Conservation (phyloP, 1,139 yeast species). For the Wickerhamomyces sp. region DNA sequence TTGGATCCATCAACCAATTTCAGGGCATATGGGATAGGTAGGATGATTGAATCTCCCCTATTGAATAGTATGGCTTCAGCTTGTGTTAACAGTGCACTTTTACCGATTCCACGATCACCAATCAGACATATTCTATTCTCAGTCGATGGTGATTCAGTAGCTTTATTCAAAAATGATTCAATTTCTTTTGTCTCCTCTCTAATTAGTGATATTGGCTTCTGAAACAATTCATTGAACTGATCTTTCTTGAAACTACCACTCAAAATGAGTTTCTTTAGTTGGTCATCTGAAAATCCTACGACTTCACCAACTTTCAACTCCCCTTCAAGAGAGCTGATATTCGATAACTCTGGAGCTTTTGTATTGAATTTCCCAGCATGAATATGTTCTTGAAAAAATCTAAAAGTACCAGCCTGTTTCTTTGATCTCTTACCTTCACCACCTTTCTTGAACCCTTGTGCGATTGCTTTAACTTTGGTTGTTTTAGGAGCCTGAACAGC, state of each 20-base stretch:
- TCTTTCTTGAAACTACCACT: constrained; percentile 54
- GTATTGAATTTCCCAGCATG: constrained; percentile 10
- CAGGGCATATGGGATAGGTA: constrained; percentile 65
- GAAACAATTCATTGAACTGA: constrained; percentile 61
- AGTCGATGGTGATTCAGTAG: constrained; percentile 26
- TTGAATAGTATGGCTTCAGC: constrained; percentile 55
- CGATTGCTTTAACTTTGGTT: constrained; percentile 10
- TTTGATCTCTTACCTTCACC: constrained; percentile 8
- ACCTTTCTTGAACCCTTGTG: constrained; percentile 16
- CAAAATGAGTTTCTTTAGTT: constrained; percentile 17
- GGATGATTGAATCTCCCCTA: constrained; percentile 46
- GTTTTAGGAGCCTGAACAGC: not conserved
- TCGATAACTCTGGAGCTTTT: constrained; percentile 2
- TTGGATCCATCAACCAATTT: constrained; percentile 64
- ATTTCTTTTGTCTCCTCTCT: constrained; percentile 33
- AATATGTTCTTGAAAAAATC: constrained; percentile 17
- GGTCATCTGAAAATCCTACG: constrained; percentile 14
- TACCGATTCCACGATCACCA: constrained; percentile 80
- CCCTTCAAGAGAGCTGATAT: not conserved
- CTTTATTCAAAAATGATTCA: constrained; percentile 24
- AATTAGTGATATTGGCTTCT: constrained; percentile 51
- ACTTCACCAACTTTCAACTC: constrained; percentile 9
- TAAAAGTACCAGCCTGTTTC: constrained; percentile 18
- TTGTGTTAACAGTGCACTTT: constrained; percentile 70
- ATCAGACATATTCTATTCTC: constrained; percentile 51